Percentiles rank a stretch among this genome's conserved stretches.
Evolutionary conservation across 345 rosid genomes (phyloP).

Genomic region (Eucalyptus shirleyi): DNA sequence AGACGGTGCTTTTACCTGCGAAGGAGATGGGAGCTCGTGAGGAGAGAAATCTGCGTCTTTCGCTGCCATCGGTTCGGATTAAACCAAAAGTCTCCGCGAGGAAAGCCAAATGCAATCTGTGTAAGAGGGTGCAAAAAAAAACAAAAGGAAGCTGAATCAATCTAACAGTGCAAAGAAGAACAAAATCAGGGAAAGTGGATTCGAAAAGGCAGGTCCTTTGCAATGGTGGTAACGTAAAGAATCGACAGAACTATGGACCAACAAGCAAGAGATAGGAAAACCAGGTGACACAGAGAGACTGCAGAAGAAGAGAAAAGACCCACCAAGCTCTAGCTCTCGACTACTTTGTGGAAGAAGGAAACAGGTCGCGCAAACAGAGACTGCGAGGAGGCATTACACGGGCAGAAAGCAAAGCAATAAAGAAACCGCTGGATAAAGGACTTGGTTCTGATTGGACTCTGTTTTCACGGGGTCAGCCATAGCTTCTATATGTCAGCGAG

Average conservation of each 20-base stretch:
- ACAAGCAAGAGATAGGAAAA: background rate
- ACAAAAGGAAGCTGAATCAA: background rate
- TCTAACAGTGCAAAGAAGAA: background rate
- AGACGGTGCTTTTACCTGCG: constrained; percentile 19
- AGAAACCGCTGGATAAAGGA: background rate
- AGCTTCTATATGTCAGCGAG: background rate
- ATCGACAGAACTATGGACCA: background rate
- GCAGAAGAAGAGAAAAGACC: background rate
- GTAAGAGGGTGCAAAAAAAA: background rate
- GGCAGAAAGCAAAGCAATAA: background rate
- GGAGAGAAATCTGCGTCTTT: constrained; percentile 34
- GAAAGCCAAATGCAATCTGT: background rate
- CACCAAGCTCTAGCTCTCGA: background rate
- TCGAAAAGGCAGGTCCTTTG: background rate
- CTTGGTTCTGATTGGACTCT: background rate
- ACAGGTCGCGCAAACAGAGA: background rate
- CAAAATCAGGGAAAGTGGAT: background rate
- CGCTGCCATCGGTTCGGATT: constrained; percentile 26
- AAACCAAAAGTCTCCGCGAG: background rate
- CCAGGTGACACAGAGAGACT: background rate
- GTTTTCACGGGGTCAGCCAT: background rate
- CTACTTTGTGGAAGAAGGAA: background rate
- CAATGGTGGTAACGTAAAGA: background rate
- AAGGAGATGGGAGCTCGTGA: constrained; percentile 30
- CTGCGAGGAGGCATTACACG: background rate